Evolutionary conservation across 2,329 filamentous ascomycete species (phyloP), one percentile per base, ranked within the genome.

Genomic region (Colletotrichum sp.): DNA sequence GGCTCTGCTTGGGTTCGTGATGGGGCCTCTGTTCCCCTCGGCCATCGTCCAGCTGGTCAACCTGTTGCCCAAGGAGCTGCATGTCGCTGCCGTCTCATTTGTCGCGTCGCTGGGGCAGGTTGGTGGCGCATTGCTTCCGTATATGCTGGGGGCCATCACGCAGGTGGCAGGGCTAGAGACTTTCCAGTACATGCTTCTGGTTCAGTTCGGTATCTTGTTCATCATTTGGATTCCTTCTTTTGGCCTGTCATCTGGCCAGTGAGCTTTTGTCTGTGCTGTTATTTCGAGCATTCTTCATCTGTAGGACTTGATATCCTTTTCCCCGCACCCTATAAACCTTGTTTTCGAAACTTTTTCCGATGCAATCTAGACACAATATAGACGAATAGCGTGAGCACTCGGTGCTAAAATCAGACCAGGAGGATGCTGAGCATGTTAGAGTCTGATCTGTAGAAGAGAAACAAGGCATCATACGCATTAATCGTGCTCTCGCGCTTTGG

Each of bases 81-180:
- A 88, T 48, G 82, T 88, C 16, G 79, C 79, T 4, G 86, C 84
- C 3, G 86, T 89, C 7, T 86, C 86, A 1, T 86, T 87, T 34
- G 86, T 86, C 2, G 84, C 86, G 3, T 83, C 85, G 5, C 74
- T 88, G 3, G 87, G 87, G 2, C 86, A 88, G 76, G 78, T 87
- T 10, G 87, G 87, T 3, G 86, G 83, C 6, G 86, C 86, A 0
- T 64, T 86, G 21, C 77, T 88, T 1, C 87, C 87, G 0, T 87
- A 88, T 71, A 82, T 80, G 5, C 83, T 88, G n/a, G 87, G 87
- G 1, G 83, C 84, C 6, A 75, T 86, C 10, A 82, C 86, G 4
- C 80, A 87, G 16, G 78, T 78, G 2, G 60, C 85, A 10, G 86
- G 86, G 0, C 85, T 88, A 60, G 80, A 79, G 3, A 79, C 84